Evolutionary conservation across 139 green algal genomes (phyloP), one percentile per base, ranked within the genome.

Genomic region (Haematococcus sp.): DNA sequence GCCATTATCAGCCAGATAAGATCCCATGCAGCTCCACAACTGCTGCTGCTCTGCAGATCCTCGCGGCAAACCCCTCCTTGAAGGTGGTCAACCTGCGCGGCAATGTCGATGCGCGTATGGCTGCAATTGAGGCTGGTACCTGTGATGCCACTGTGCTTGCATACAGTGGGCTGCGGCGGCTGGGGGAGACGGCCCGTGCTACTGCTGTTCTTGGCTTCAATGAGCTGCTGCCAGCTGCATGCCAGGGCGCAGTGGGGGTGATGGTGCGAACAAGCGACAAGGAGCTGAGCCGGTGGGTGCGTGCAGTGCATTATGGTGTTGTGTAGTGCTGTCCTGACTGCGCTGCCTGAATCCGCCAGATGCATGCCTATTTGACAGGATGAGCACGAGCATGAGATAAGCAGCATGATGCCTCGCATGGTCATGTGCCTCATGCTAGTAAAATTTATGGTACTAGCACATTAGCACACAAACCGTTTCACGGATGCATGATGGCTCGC

Each of bases 171-270:
- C 28, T 80, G 23, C 30, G 74, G 67, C 66, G 74, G 0, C 56
- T 80, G 56, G 66, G 66, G 19, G 13, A 34, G n/a, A 30, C 64
- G 74, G 15, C 63, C 4, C 1, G 63, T 2, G 58, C 31, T 1
- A 54, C 43, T 5, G 0, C 22, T 1, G 74, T 80, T 15, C 58
- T 80, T 4, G 44, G 34, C 30, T 28, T 19, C 35, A 27, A 64
- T 3, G 67, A 75, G 27, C 74, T 80, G 74, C 66, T 80, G 55
- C 74, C 74, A 22, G 74, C 74, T 15, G 74, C 74, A 16, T 80
- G 74, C 30, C 74, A 80, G 66, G 74, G 74, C 2, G 58, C 67
- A 25, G 58, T 80, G 17, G 74, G 74, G 1, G 66, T 80, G 22
- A 44, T 75, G 17, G 74, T 66, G 30, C 43, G 74, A 0, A 55